phyloP scores from a whole-genome alignment of 495 filamentous ascomycete species.

The Podospora bellae-mahoneyi region DNA sequence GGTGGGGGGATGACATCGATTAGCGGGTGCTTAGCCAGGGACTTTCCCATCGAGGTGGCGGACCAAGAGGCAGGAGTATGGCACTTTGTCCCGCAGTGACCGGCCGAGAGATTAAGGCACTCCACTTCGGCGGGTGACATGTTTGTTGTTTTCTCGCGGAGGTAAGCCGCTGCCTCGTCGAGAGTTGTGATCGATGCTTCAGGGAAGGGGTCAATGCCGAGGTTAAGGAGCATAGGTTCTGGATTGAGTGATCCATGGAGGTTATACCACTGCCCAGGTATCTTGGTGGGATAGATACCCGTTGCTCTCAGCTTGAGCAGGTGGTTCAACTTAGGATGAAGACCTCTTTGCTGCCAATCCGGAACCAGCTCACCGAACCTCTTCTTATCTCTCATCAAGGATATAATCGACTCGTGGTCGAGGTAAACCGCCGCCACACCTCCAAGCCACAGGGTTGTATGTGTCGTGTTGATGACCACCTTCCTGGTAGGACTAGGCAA shows the following conservation, averaged over 20 bases:
- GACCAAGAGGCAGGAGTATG: constrained; percentile 25
- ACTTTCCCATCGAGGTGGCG: constrained; percentile 24
- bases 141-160: constrained; percentile 12
- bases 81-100: constrained; percentile 32
- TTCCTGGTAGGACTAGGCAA: constrained; percentile 3
- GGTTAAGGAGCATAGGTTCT: constrained; percentile 20
- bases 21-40: constrained; percentile 23
- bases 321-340: constrained; percentile 9
- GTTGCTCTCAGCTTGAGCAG: constrained; percentile 19
- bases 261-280: constrained; percentile 24
- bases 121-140: constrained; percentile 26
- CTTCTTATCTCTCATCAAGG: constrained; percentile 6
- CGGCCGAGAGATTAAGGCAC: constrained; percentile 22
- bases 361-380: constrained; percentile 11
- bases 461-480: constrained; percentile 28
- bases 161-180: constrained; percentile 24
- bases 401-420: constrained; percentile 6
- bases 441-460: constrained; percentile 26
- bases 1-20: constrained; percentile 16
- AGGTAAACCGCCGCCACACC: constrained; percentile 20
- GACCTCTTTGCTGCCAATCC: constrained; percentile 19
- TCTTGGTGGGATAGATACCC: constrained; percentile 27
- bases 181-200: constrained; percentile 18
- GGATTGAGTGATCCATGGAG: constrained; percentile 26
- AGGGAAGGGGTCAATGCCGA: constrained; percentile 23